Percentiles rank a stretch among this genome's conserved stretches.
Evolutionary conservation across 108 stramenopile genomes (phyloP).

Genomic region (Pseudonitzschia multistriata): DNA sequence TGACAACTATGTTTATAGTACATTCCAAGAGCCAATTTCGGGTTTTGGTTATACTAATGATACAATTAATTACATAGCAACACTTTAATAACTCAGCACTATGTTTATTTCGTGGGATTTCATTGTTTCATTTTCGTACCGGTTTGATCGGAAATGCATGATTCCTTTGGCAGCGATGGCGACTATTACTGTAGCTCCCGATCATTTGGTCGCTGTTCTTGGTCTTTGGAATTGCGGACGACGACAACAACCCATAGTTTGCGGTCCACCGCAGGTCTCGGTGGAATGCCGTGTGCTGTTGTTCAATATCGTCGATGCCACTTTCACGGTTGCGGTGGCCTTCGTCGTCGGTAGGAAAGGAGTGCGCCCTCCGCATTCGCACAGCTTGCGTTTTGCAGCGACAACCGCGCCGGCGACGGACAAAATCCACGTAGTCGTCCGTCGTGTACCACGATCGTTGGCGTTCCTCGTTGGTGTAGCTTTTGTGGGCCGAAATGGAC

Average conservation of each 20-base stretch:
- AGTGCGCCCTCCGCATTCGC: too few species aligned
- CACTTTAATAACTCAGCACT: too few species aligned
- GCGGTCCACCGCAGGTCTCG: too few species aligned
- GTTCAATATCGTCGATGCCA: background rate
- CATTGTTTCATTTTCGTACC: background rate
- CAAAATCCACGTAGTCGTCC: background rate
- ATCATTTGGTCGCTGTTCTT: background rate
- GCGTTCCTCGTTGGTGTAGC: background rate
- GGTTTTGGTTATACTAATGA: too few species aligned
- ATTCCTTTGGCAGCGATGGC: background rate
- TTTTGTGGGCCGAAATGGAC: background rate
- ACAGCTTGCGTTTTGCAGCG: too few species aligned
- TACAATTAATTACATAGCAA: too few species aligned
- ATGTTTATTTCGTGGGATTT: background rate
- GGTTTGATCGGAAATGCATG: background rate
- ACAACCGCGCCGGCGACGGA: background rate
- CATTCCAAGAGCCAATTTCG: too few species aligned
- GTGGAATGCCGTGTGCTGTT: too few species aligned
- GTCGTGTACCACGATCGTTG: background rate
- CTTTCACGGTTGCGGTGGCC: background rate
- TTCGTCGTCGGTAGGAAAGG: too few species aligned
- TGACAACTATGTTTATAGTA: too few species aligned
- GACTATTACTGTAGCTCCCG: background rate
- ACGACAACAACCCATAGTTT: background rate
- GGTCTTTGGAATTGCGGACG: background rate